Base-by-base conservation (phyloP, 768 basidiomycete species). In the Paxillus involutus region DNA sequence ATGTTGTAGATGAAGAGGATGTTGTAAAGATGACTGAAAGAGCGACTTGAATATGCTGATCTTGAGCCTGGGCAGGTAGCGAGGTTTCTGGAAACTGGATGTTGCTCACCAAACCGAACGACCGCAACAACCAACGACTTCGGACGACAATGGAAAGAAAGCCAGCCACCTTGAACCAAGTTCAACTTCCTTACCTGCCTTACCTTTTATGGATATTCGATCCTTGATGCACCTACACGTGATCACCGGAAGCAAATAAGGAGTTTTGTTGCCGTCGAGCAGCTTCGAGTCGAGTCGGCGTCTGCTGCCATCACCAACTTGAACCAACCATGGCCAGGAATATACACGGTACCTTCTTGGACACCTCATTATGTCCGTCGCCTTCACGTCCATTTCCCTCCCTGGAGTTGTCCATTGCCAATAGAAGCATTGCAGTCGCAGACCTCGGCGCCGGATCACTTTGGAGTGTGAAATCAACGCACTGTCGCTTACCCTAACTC, bases 301-400 rank as follows among this genome's bases (percentile, higher is more conserved):
- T n/a, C 16, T 12, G 16, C 13, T 21, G 10, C 41, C 21, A 33
- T 45, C 60, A 57, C 32, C 24, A 21, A 43, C 58, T 21, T 21
- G 21, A 19, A 44, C 40, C 33, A 5, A 49, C 55, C 49, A 78
- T 77, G 75, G 54, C 67, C 2, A 66, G 64, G 44, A 62, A 76
- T 51, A 80, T 89, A 71, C 70, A 71, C 16, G 74, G 90, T 41
- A 85, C 82, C 24, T 92, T 93, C 63, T 73, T 92, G 9, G 90
- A 90, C 13, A 91, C 88, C 2, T 86, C 80, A 7, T 87, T 89
- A 11, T 90, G 91, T 0, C 91, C 91, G 3, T 77, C 82, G 6
- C 74, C 80, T 45, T 76, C 82, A n/a, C 80, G 91, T 47, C 88
- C 89, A 54, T 90, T 89, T 70, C 89, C 89, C 0, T 85, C 85